Conservation (phyloP, 345 rosid genomes). For the Stellera chamaejasme region DNA sequence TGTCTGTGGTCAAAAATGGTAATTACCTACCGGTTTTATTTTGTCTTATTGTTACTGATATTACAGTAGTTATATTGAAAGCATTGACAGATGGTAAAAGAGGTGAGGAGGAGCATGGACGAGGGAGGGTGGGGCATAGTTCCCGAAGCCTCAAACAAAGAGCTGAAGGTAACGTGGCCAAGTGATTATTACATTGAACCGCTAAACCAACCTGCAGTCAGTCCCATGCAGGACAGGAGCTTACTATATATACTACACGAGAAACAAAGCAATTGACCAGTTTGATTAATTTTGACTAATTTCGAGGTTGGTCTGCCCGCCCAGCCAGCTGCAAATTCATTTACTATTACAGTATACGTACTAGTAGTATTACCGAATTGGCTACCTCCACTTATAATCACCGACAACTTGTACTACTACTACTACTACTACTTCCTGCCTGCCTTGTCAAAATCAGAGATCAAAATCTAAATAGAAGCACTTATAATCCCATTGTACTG, state of each 20-base stretch:
- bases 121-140: slow-evolving; percentile 6
- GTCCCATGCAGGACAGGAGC: neutral
- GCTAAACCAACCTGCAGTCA: slow-evolving; percentile 15
- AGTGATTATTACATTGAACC: slow-evolving; percentile 25
- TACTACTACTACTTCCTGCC: no score
- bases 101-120: neutral
- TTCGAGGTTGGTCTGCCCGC: no score
- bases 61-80: neutral
- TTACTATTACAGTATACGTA: no score
- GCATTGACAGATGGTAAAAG: neutral
- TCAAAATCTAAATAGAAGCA: no score
- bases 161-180: slow-evolving; percentile 26
- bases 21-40: neutral
- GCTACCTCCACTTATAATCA: no score
- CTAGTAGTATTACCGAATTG: no score
- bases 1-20: neutral
- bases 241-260: no score
- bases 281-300: neutral
- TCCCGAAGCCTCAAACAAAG: slow-evolving; percentile 31
- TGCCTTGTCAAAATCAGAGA: no score
- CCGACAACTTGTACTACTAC: no score
- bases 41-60: neutral
- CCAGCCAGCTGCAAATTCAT: no score
- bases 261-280: neutral
- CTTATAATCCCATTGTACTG: no score